Evolutionary conservation across 2,329 filamentous ascomycete species (phyloP).

Genomic region (Achaetomium macrosporum): DNA sequence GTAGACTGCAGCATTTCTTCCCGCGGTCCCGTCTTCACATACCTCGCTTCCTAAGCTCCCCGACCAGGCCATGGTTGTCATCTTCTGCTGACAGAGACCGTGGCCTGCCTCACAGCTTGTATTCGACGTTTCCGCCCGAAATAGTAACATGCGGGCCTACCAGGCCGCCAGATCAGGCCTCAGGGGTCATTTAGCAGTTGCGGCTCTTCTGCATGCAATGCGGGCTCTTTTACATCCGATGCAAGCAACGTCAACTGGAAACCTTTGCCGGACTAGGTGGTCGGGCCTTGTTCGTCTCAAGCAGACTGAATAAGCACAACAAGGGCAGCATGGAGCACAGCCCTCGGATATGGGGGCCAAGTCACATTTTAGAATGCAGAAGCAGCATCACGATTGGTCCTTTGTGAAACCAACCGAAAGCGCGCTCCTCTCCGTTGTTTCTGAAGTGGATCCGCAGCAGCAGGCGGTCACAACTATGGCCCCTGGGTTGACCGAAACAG

Average conservation of each 20-base stretch:
- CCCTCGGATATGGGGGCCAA: no score
- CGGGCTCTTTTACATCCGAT: background rate
- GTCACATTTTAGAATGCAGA: background rate
- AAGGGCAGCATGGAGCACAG: background rate
- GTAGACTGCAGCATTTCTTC: no score
- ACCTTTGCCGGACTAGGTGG: background rate
- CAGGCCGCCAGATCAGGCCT: background rate
- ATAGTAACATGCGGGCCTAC: background rate
- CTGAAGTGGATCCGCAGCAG: no score
- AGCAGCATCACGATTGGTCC: background rate
- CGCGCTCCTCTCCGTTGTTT: background rate
- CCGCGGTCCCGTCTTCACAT: no score
- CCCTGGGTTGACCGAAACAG: no score
- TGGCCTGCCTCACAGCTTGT: no score
- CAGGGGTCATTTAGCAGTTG: background rate
- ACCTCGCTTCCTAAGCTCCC: no score
- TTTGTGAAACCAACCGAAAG: background rate
- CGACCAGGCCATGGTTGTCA: no score
- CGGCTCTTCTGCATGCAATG: constrained; percentile 2
- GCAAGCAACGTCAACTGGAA: background rate
- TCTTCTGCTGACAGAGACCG: no score
- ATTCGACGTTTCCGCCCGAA: background rate
- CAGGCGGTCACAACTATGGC: no score
- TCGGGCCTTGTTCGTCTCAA: background rate
- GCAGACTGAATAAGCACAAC: background rate